Percentiles rank a stretch among this genome's conserved stretches.
phyloP scores from a whole-genome alignment of 148 eudicot species.

The Agrostemma githago region DNA sequence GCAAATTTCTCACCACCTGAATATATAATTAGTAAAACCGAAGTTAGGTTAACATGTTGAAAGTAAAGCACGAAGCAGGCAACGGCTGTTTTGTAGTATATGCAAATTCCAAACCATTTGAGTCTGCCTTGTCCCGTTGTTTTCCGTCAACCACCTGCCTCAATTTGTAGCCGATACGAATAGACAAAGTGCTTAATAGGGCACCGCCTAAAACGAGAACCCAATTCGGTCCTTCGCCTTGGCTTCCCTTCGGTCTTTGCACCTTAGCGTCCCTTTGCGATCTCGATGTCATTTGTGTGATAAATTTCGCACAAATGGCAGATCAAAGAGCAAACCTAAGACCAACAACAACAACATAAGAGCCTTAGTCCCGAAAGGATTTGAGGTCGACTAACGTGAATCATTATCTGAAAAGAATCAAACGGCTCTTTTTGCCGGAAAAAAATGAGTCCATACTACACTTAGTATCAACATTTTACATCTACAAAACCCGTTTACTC shows the following conservation, averaged over 20 bases:
- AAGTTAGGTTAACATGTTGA: slow-evolving; percentile 1
- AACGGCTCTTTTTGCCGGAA: too few relatives aligned
- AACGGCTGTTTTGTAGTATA: slow-evolving; percentile 4
- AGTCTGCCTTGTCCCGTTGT: slow-evolving; percentile 38
- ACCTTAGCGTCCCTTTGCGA: slow-evolving; percentile 38
- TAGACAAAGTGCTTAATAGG: slow-evolving; percentile 73
- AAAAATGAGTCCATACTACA: too few relatives aligned
- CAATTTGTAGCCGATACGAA: slow-evolving; percentile 84
- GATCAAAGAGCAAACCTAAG: slow-evolving; percentile 18
- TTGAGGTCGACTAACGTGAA: too few relatives aligned
- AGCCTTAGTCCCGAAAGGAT: too few relatives aligned
- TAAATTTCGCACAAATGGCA: slow-evolving; percentile 2
- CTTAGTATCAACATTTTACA: too few relatives aligned
- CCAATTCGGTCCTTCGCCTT: slow-evolving; percentile 85
- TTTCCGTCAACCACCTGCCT: slow-evolving; percentile 76
- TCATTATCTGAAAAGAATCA: too few relatives aligned
- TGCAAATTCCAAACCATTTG: slow-evolving; percentile 48
- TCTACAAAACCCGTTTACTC: too few relatives aligned
- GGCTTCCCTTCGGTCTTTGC: slow-evolving; percentile 43
- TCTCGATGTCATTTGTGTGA: slow-evolving; percentile 59
- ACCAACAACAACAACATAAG: too few relatives aligned
- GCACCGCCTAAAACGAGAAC: slow-evolving; percentile 89
- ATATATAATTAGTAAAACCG: slow-evolving; percentile 14
- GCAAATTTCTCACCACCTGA: slow-evolving; percentile 49
- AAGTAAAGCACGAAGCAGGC: background rate